phyloP scores from a whole-genome alignment of 257 asterid genomes.

The Sherardia arvensis region DNA sequence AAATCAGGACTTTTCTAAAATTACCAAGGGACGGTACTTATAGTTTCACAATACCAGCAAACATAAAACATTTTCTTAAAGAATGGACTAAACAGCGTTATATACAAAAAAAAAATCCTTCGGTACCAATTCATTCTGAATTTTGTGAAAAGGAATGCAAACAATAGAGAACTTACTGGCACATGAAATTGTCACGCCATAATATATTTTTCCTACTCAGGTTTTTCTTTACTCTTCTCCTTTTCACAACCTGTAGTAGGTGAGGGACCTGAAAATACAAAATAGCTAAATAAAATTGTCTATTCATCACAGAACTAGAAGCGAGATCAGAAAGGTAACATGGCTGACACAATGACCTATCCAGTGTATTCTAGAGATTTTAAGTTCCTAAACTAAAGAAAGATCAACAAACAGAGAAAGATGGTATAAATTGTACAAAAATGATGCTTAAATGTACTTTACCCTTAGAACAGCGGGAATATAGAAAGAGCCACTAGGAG shows the following conservation, averaged over 20 bases:
- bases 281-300: neutral
- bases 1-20: neutral
- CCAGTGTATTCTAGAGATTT: neutral
- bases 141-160: neutral
- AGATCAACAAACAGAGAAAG: neutral
- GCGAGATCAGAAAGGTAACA: constrained; percentile 2
- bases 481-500: constrained; percentile 79
- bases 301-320: constrained; percentile 3
- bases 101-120: neutral
- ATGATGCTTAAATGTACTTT: constrained; percentile 21
- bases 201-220: constrained; percentile 84
- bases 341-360: neutral
- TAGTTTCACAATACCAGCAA: neutral
- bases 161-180: constrained; percentile 65
- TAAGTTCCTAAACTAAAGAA: neutral
- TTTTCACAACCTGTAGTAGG: constrained; percentile 67
- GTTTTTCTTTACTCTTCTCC: constrained; percentile 62
- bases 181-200: constrained; percentile 63
- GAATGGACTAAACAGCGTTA: neutral
- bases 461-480: constrained; percentile 98
- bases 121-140: neutral
- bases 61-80: neutral
- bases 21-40: too few relatives aligned
- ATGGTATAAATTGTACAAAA: constrained; percentile 7
- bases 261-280: constrained; percentile 64